phyloP scores from a whole-genome alignment of 2,329 filamentous ascomycete genomes.

The Coniochaeta hoffmannii region DNA sequence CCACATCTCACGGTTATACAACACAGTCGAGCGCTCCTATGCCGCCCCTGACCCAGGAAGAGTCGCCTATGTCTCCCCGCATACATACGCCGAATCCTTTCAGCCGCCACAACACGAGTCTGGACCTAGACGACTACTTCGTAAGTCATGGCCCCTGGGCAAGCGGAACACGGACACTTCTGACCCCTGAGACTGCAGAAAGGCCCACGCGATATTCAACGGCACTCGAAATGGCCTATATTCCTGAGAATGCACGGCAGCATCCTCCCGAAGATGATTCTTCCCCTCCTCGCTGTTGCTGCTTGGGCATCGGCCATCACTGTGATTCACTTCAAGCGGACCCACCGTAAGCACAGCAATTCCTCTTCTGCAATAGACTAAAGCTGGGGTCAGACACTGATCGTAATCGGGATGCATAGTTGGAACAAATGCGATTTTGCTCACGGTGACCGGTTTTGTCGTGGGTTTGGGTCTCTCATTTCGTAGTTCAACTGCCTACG shows the following conservation, averaged over 20 bases:
- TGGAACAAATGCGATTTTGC: constrained; percentile 59
- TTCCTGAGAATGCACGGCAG: constrained; percentile 73
- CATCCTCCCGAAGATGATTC: constrained; percentile 64
- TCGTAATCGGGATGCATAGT: constrained; percentile 12
- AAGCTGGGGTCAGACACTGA: background rate
- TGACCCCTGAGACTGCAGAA: constrained; percentile 17
- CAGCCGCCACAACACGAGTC: constrained; percentile 19
- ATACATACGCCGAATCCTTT: constrained; percentile 21
- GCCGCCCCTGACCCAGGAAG: constrained; percentile 4
- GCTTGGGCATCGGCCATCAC: constrained; percentile 63
- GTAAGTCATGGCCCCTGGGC: constrained; percentile 19
- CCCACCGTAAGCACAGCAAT: constrained; percentile 6
- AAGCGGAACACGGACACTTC: background rate
- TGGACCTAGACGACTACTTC: constrained; percentile 39
- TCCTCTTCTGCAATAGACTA: background rate
- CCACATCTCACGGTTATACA: background rate
- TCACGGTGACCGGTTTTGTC: constrained; percentile 80
- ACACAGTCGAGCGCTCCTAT: background rate
- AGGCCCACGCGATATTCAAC: constrained; percentile 61
- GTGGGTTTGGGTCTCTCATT: constrained; percentile 73
- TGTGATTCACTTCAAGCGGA: constrained; percentile 31
- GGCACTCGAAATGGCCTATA: constrained; percentile 72
- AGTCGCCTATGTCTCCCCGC: constrained; percentile 19
- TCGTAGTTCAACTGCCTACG: constrained; percentile 71
- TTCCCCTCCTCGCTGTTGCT: constrained; percentile 58